A percentile compares a stretch with the other conserved stretches of the same genome.
phyloP scores from a whole-genome alignment of 345 rosid genomes.

The Dipteronia dyeriana region DNA sequence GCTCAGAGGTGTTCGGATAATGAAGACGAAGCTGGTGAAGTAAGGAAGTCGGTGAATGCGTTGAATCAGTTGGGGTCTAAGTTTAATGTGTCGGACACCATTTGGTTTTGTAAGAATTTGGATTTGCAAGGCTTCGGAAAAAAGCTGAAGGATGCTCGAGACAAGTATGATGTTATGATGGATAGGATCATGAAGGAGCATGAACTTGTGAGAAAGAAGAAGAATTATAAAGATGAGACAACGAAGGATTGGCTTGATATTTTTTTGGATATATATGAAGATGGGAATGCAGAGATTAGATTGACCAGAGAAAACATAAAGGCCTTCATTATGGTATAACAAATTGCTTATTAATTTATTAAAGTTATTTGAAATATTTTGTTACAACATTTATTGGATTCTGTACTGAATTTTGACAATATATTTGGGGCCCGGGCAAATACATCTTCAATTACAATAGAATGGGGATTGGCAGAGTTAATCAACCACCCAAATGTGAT shows the following conservation, averaged over 20 bases:
- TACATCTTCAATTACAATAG: conserved; percentile 51
- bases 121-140: conserved; percentile 66
- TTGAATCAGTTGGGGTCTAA: conserved; percentile 51
- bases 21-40: conserved; percentile 43
- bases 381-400: no score
- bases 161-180: conserved; percentile 58
- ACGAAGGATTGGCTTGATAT: conserved; percentile 59
- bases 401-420: conserved; percentile 21
- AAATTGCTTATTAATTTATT: no score
- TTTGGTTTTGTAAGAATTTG: conserved; percentile 67
- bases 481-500: conserved; percentile 62
- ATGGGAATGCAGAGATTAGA: conserved; percentile 56
- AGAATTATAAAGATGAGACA: conserved; percentile 6
- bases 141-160: conserved; percentile 59
- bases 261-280: conserved; percentile 65
- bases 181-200: conserved; percentile 70
- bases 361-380: no score
- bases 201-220: conserved; percentile 34
- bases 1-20: conserved; percentile 43
- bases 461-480: conserved; percentile 76
- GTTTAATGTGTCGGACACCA: conserved; percentile 59
- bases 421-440: conserved; percentile 60
- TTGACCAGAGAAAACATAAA: conserved; percentile 71
- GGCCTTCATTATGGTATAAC: conserved; percentile 71
- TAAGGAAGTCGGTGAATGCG: conserved; percentile 61